Evolutionary conservation across 768 basidiomycete genomes (phyloP).

Genomic region (Auricularia sp.): DNA sequence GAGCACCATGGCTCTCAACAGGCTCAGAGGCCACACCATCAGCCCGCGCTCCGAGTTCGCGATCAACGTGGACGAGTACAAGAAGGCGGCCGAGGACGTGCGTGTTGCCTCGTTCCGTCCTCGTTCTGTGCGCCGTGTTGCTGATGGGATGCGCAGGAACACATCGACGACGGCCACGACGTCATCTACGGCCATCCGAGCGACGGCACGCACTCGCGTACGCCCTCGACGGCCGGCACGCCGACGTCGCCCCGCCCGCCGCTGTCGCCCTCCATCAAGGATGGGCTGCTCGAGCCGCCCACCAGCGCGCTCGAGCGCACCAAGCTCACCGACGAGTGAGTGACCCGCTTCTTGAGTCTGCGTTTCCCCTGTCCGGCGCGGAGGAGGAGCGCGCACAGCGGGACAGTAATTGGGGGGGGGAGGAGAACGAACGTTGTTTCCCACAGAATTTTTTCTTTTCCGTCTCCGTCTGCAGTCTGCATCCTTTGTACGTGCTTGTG

Average conservation of each 20-base stretch:
- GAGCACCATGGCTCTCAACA: constrained; percentile 75
- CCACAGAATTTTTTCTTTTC: too few relatives aligned
- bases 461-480: too few relatives aligned
- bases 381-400: too few relatives aligned
- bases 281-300: neutral
- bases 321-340: neutral
- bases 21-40: constrained; percentile 42
- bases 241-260: neutral
- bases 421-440: too few relatives aligned
- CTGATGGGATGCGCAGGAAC: constrained; percentile 3
- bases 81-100: constrained; percentile 71
- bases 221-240: neutral
- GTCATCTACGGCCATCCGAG: constrained; percentile 1
- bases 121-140: neutral
- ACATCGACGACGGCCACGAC: constrained; percentile 9
- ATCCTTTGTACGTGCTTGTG: too few relatives aligned
- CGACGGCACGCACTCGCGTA: neutral
- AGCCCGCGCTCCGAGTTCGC: constrained; percentile 38
- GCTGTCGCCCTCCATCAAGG: neutral
- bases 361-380: too few relatives aligned
- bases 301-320: neutral
- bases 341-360: neutral
- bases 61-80: constrained; percentile 54
- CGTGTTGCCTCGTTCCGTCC: constrained; percentile 6
- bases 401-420: too few relatives aligned